These are phyloP conservation scores for Fusarium cicatricum DNA, from an alignment of 2,329 filamentous ascomycete species.

Conservation along the genomic window DNA sequence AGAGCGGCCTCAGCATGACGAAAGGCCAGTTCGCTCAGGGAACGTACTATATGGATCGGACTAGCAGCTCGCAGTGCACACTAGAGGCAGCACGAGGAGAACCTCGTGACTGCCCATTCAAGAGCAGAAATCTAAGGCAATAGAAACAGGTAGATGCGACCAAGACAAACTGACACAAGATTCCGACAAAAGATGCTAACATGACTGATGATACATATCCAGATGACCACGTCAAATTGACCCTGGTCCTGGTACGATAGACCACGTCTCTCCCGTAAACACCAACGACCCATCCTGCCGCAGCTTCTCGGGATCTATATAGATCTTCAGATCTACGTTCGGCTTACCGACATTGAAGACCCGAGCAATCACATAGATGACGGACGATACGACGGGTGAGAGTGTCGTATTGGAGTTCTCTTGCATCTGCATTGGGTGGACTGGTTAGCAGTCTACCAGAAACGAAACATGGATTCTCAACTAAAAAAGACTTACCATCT, in stretches of 20 bases:
- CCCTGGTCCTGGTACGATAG: conserved; percentile 16
- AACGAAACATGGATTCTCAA: neutral
- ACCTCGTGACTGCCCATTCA: too few relatives aligned
- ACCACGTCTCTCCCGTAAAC: conserved; percentile 28
- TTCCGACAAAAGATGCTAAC: neutral
- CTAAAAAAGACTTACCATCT: conserved; percentile 44
- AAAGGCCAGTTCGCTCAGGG: too few relatives aligned
- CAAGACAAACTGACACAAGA: too few relatives aligned
- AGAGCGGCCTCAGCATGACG: too few relatives aligned
- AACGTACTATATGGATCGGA: too few relatives aligned
- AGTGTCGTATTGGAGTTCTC: conserved; percentile 7
- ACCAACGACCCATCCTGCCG: conserved; percentile 34
- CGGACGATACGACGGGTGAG: neutral
- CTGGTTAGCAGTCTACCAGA: neutral
- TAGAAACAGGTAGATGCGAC: too few relatives aligned
- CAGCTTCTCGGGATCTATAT: conserved; percentile 49
- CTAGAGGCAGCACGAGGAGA: too few relatives aligned
- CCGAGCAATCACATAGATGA: conserved; percentile 52
- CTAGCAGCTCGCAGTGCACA: too few relatives aligned
- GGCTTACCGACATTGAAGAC: conserved; percentile 49
- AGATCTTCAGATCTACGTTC: conserved; percentile 46
- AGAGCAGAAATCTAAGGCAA: too few relatives aligned
- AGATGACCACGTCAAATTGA: neutral
- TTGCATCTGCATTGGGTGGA: conserved; percentile 36
- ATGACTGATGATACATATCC: neutral